phyloP scores from a whole-genome alignment of 495 filamentous ascomycete genomes.

The Aspergillus coremiiformis region DNA sequence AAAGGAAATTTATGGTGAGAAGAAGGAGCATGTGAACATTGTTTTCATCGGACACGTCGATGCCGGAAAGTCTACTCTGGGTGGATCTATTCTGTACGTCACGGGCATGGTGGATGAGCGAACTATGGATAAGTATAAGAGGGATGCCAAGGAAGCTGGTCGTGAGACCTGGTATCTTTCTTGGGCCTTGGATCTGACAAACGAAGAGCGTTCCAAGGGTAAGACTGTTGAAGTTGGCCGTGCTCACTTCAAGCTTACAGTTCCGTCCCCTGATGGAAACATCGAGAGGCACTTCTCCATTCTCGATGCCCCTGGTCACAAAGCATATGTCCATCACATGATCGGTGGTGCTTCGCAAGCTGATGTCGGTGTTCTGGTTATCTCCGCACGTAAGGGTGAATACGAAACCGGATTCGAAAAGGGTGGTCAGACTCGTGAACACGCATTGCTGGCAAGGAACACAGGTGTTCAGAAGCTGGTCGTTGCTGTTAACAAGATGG shows the following conservation, averaged over 20 bases:
- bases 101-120: slow-evolving; percentile 99
- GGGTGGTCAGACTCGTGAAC: slow-evolving; percentile 94
- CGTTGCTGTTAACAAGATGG: slow-evolving; percentile 97
- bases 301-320: slow-evolving; percentile 93
- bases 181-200: slow-evolving; percentile 94
- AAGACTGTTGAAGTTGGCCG: slow-evolving; percentile 98
- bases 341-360: slow-evolving; percentile 95
- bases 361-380: slow-evolving; percentile 92
- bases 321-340: slow-evolving; percentile 94
- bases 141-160: slow-evolving; percentile 89
- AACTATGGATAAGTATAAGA: slow-evolving; percentile 96
- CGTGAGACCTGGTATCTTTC: slow-evolving; percentile 99
- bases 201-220: slow-evolving; percentile 92
- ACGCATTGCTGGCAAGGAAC: slow-evolving; percentile 96
- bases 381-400: slow-evolving; percentile 94
- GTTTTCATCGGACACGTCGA: slow-evolving; percentile 99
- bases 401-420: slow-evolving; percentile 99
- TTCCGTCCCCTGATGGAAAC: slow-evolving; percentile 44
- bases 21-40: slow-evolving; percentile 85
- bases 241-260: slow-evolving; percentile 90
- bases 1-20: slow-evolving; percentile 92
- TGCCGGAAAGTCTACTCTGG: slow-evolving; percentile 92
- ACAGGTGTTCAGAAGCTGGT: slow-evolving; percentile 93
- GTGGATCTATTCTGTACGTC: slow-evolving; percentile 81
- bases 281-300: slow-evolving; percentile 66